Percentiles rank a stretch among this genome's conserved stretches.
These are phyloP conservation scores for Aspergillus caelatus DNA, from an alignment of 2,329 filamentous ascomycete species.

Conservation along the genomic window DNA sequence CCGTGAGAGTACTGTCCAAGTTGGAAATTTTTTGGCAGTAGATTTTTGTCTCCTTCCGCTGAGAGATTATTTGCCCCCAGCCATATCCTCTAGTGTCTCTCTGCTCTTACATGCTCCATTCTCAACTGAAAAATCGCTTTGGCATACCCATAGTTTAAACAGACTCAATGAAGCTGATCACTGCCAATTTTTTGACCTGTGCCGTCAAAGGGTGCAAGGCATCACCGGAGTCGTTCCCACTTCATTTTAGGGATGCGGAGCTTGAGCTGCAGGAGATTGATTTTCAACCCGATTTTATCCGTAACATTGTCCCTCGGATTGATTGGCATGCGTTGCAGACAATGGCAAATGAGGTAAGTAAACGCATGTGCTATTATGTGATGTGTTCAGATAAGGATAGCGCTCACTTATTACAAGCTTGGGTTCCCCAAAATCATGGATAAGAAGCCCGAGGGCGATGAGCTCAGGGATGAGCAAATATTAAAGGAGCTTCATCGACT, in stretches of 20 bases:
- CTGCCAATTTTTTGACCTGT: conserved; percentile 94
- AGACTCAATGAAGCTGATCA: conserved; percentile 82
- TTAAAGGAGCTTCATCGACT: conserved; percentile 78
- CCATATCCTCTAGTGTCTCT: background rate
- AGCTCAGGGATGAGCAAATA: conserved; percentile 68
- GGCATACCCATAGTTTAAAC: background rate
- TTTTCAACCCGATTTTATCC: conserved; percentile 76
- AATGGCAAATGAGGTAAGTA: conserved; percentile 67
- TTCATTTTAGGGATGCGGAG: conserved; percentile 90
- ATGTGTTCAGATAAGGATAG: background rate
- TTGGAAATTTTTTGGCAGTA: background rate
- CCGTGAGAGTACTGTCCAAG: background rate
- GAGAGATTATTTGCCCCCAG: background rate
- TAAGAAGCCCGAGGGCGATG: conserved; percentile 64
- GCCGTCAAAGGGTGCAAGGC: conserved; percentile 93
- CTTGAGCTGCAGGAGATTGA: conserved; percentile 83
- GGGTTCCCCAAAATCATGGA: conserved; percentile 75
- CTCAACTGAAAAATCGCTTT: background rate
- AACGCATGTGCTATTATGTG: background rate
- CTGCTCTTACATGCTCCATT: background rate
- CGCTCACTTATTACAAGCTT: conserved; percentile 57
- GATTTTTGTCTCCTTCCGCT: background rate
- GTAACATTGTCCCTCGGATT: conserved; percentile 81
- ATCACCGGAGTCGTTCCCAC: conserved; percentile 76
- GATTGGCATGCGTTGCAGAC: conserved; percentile 82